phyloP scores from a whole-genome alignment of 306 rosid genomes.

The Dicorynia guianensis region DNA sequence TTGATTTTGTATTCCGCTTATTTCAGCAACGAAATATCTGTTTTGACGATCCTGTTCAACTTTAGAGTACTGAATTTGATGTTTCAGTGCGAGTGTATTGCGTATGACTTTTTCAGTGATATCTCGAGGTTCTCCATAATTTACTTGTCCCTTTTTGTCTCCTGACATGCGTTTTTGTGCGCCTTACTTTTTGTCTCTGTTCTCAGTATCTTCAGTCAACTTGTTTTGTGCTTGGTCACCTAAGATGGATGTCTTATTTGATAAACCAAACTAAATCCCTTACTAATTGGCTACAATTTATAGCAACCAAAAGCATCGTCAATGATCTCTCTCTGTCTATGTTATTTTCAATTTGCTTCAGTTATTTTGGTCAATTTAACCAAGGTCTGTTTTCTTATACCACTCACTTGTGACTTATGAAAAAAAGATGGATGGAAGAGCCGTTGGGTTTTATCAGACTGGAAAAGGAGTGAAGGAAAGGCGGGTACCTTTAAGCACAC shows the following conservation, averaged over 20 bases:
- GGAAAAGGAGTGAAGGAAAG: constrained; percentile 88
- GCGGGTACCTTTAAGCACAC: constrained; percentile 79
- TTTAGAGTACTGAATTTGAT: neutral
- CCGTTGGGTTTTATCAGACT: constrained; percentile 81
- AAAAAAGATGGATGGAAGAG: constrained; percentile 76
- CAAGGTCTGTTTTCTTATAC: neutral
- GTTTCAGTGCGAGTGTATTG: neutral
- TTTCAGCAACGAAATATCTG: neutral
- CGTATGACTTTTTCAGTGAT: neutral
- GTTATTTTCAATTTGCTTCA: neutral
- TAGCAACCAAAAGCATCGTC: neutral
- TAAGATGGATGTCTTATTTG: neutral
- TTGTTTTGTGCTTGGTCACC: neutral
- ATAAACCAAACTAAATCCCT: neutral
- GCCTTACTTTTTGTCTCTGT: neutral
- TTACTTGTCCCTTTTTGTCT: neutral
- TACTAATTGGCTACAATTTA: neutral
- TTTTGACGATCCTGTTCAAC: neutral
- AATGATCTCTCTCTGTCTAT: neutral
- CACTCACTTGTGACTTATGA: constrained; percentile 17
- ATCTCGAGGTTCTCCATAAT: neutral
- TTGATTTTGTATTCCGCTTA: neutral
- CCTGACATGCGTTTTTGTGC: neutral
- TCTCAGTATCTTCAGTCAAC: neutral
- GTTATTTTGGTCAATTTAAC: constrained; percentile 21